These are phyloP conservation scores for Cryptosporidium ryanae DNA, from an alignment of 169 alveolate species.

Conservation along the genomic window DNA sequence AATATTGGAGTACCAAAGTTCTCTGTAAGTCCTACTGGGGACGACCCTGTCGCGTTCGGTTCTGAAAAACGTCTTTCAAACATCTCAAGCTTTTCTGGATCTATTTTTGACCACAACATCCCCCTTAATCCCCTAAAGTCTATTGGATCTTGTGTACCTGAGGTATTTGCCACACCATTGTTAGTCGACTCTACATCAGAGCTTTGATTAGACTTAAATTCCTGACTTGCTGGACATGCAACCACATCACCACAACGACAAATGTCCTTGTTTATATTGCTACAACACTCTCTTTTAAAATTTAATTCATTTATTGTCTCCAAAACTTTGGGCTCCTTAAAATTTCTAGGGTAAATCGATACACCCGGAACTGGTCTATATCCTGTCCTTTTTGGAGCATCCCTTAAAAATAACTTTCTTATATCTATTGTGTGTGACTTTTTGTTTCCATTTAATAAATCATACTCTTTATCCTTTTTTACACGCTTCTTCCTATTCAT, in stretches of 20 bases:
- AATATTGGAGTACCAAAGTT: constrained; percentile 63
- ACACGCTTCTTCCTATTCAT: constrained; percentile 55
- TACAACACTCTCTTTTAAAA: constrained; percentile 26
- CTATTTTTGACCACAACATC: constrained; percentile 63
- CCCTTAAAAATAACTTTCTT: constrained; percentile 37
- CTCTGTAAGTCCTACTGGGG: constrained; percentile 33
- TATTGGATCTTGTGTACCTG: constrained; percentile 19
- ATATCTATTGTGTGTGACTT: constrained; percentile 30
- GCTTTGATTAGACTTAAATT: constrained; percentile 30
- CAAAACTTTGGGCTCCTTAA: constrained; percentile 45
- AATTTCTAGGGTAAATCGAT: constrained; percentile 52
- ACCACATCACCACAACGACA: constrained; percentile 71
- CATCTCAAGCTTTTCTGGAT: constrained; percentile 55
- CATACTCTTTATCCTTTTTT: constrained; percentile 7
- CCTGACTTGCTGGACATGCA: constrained; percentile 72
- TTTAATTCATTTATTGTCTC: neutral
- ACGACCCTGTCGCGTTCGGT: constrained; percentile 68
- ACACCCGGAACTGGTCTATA: constrained; percentile 73
- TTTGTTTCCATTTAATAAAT: constrained; percentile 10
- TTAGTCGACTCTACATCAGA: neutral
- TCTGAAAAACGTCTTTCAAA: constrained; percentile 67
- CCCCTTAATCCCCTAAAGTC: constrained; percentile 72
- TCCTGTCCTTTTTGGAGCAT: constrained; percentile 72
- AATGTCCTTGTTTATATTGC: constrained; percentile 8
- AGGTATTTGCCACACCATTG: neutral